Percentiles rank a stretch among this genome's conserved stretches.
Conservation (phyloP, 306 rosid genomes). For the Pyrus betulifolia region DNA sequence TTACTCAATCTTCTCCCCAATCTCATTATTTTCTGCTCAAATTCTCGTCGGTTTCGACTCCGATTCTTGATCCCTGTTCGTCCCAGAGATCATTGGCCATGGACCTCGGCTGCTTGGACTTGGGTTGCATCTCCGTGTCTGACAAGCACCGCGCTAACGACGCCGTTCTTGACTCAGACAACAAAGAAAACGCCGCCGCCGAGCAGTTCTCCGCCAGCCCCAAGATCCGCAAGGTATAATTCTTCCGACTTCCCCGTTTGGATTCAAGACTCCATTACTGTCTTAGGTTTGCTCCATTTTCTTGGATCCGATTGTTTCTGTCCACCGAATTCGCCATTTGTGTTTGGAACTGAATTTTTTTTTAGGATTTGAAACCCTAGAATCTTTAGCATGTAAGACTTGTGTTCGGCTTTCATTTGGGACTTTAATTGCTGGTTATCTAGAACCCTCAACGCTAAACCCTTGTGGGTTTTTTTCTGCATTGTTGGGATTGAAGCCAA, state of each 20-base stretch:
- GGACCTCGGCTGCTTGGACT: constrained; percentile 59
- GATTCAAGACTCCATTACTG: neutral
- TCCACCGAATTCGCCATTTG: neutral
- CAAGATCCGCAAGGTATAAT: constrained; percentile 53
- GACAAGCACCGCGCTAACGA: constrained; percentile 15
- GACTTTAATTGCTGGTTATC: neutral
- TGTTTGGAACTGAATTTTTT: neutral
- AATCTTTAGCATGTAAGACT: neutral
- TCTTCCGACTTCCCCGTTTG: neutral
- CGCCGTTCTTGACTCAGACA: constrained; percentile 20
- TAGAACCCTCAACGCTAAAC: neutral
- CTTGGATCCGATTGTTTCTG: neutral
- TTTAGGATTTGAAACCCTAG: neutral
- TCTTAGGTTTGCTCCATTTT: neutral
- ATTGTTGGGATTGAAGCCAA: neutral
- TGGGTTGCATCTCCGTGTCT: constrained; percentile 31
- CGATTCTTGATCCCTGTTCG: neutral
- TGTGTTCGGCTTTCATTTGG: neutral
- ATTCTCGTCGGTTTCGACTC: neutral
- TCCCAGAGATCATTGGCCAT: constrained; percentile 14
- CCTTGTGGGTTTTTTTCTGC: neutral
- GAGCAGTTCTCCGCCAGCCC: constrained; percentile 35
- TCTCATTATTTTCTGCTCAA: neutral
- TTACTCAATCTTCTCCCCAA: neutral
- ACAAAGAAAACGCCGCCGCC: constrained; percentile 13